Evolutionary conservation across 345 rosid species (phyloP).

Genomic region (Sisymbrium irio): DNA sequence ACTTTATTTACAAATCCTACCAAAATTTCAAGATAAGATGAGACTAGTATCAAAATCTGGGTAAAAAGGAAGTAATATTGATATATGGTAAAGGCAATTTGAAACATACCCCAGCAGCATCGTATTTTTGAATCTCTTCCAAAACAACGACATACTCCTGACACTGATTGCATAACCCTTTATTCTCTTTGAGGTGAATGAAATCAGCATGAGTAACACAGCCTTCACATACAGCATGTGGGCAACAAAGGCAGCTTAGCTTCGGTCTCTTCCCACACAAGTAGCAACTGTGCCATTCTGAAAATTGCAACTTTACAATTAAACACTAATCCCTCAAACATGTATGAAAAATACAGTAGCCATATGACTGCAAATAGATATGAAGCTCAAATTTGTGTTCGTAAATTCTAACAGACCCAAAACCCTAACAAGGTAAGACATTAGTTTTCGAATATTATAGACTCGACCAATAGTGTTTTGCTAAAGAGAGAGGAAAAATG

Average conservation of each 20-base stretch:
- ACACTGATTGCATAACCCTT: constrained; percentile 36
- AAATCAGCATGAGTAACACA: constrained; percentile 30
- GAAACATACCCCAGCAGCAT: constrained; percentile 32
- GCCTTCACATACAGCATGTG: constrained; percentile 29
- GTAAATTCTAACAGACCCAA: background rate
- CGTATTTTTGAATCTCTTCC: constrained; percentile 24
- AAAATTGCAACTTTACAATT: background rate
- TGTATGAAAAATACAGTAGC: background rate
- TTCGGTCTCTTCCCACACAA: constrained; percentile 28
- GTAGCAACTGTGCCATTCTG: constrained; percentile 38
- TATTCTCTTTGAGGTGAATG: constrained; percentile 9
- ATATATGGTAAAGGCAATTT: background rate
- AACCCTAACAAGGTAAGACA: background rate
- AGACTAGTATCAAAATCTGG: background rate
- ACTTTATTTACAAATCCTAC: background rate
- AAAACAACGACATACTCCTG: constrained; percentile 18
- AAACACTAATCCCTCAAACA: constrained; percentile 5
- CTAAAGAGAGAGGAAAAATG: background rate
- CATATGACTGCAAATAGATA: background rate
- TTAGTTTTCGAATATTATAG: background rate
- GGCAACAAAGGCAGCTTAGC: constrained; percentile 26
- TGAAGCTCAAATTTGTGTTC: background rate
- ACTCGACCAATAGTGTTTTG: background rate
- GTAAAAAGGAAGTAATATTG: background rate
- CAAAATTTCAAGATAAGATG: background rate